Evolutionary conservation across 2,329 filamentous ascomycete species (phyloP), one percentile per base, ranked within the genome.

Genomic region (Didymella keratinophila): DNA sequence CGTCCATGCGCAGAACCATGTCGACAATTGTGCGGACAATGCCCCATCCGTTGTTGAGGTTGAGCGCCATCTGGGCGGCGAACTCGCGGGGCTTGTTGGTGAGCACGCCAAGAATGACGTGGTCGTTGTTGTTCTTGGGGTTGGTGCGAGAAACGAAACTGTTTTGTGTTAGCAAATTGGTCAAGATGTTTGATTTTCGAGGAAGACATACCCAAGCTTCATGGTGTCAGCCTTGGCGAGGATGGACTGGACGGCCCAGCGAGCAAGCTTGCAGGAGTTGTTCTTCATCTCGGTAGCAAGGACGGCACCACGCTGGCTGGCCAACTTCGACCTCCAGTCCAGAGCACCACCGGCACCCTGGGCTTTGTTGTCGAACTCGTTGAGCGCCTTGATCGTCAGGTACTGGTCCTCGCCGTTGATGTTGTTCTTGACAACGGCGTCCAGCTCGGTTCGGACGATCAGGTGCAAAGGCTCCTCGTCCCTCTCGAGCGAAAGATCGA

Each of bases 261-360:
- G 86, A 58, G 95, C 95, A 63, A 99, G 89, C 85, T 99, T 99
- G 90, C 92, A 96, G 76, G 89, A 93, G 87, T 99, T 99, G 87
- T 99, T 99, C 91, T 99, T 99, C 95, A 99, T 99, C 84, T 99
- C 95, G 12, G 95, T 99, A 20, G 95, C 95, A 25, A 99, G 91
- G 42, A 99, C 94, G 56, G 95, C 95, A 87, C 95, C 95, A 73
- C 95, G 90, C 83, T 97, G 93, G 71, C 89, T 92, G 65, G 91
- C 90, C 60, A 99, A 87, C 86, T 99, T 99, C 68, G 89, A 90
- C 77, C 95, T 87, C 95, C 95, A 99, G 85, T 99, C 95, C 51
- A 99, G 86, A 54, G 95, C 95, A 65, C 94, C 93, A 68, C 95
- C 95, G 67, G 91, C 92, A 70, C 95, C 95, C 78, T 96, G 93